These are phyloP conservation scores for Ochetophila trinervis DNA, from an alignment of 306 rosid genomes.

Conservation along the genomic window DNA sequence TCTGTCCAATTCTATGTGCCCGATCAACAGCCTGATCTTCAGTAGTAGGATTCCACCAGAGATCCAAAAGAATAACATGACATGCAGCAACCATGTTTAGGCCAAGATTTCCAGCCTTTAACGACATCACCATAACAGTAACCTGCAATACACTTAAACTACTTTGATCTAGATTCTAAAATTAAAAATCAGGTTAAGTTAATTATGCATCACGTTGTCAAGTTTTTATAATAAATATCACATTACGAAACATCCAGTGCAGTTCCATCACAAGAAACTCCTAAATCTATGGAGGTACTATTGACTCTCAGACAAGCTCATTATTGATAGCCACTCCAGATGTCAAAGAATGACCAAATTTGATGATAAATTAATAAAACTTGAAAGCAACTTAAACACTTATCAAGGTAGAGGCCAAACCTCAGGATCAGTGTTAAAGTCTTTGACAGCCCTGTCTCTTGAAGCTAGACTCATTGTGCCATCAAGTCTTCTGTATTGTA, in stretches of 20 bases:
- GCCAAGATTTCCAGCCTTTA: constrained; percentile 98
- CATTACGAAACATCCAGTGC: constrained; percentile 13
- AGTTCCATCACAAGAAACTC: constrained; percentile 5
- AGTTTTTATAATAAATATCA: constrained; percentile 9
- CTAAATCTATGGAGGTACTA: constrained; percentile 1
- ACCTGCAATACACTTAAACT: constrained; percentile 46
- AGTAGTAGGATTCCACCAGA: constrained; percentile 99
- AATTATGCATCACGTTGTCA: constrained; percentile 10
- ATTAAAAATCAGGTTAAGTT: constrained; percentile 17
- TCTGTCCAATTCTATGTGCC: constrained; percentile 97
- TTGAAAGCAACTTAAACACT: neutral
- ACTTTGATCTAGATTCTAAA: constrained; percentile 7
- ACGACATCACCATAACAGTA: constrained; percentile 92
- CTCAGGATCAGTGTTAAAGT: constrained; percentile 76
- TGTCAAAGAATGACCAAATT: constrained; percentile 2
- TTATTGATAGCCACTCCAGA: neutral
- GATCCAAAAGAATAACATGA: constrained; percentile 93
- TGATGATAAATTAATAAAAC: constrained; percentile 13
- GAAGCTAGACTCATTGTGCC: constrained; percentile 76
- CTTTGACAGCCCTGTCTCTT: constrained; percentile 88
- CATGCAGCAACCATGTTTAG: constrained; percentile 98
- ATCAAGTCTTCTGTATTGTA: constrained; percentile 85
- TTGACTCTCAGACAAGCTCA: constrained; percentile 10
- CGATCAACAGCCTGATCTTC: constrained; percentile 99
- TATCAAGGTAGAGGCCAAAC: constrained; percentile 47